Percentiles rank a stretch among this genome's conserved stretches.
Evolutionary conservation across 1,284 basidiomycete species (phyloP).

Genomic region (Sporisorium graminicola): DNA sequence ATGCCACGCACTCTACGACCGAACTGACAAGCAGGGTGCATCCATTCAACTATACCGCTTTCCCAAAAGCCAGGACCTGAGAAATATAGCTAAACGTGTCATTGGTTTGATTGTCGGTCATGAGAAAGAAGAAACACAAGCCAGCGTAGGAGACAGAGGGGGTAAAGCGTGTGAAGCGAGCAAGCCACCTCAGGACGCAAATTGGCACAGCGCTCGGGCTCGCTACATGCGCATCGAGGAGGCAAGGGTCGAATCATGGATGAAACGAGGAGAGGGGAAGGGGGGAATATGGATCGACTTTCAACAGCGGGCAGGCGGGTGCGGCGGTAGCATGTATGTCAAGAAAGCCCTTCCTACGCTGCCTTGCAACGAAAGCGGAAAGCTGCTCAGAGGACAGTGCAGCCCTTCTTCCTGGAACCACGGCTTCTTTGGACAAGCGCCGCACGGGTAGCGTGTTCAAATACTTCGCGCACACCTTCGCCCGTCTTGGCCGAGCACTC

Average conservation of each 20-base stretch:
- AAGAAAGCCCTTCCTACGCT: neutral
- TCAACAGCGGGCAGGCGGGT: neutral
- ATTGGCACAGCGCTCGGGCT: neutral
- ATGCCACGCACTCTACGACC: no score
- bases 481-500: constrained; percentile 91
- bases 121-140: neutral
- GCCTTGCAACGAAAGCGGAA: neutral
- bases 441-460: constrained; percentile 87
- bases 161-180: neutral
- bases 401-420: constrained; percentile 71
- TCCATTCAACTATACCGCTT: neutral
- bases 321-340: constrained; percentile 5
- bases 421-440: constrained; percentile 75
- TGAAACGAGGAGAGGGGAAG: no score
- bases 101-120: neutral
- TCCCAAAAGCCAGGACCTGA: neutral
- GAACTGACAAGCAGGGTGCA: neutral
- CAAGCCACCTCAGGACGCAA: neutral
- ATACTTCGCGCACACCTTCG: constrained; percentile 90
- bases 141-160: neutral
- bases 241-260: neutral
- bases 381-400: constrained; percentile 75
- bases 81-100: neutral
- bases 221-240: neutral
- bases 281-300: neutral